These are phyloP conservation scores for Clathrospora elynae DNA, from an alignment of 2,329 filamentous ascomycete species.

Conservation along the genomic window DNA sequence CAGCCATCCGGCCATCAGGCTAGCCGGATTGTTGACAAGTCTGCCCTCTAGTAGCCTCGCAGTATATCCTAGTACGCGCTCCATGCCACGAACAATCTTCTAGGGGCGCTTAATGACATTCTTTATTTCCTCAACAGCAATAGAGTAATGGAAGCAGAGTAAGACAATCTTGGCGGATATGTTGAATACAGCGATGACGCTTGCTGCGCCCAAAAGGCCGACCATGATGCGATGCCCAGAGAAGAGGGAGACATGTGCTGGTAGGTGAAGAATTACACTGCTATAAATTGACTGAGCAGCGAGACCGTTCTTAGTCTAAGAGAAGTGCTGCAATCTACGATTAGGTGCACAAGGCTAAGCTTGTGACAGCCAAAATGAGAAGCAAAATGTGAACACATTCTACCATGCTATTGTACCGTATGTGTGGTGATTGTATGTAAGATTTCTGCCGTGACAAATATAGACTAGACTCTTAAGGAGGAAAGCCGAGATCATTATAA, in stretches of 20 bases:
- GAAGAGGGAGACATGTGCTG: neutral
- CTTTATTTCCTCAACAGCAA: conserved; percentile 28
- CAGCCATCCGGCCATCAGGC: conserved; percentile 1
- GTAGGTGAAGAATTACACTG: conserved; percentile 3
- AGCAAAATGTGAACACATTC: no score
- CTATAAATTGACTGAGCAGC: conserved; percentile 11
- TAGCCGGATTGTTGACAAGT: conserved; percentile 6
- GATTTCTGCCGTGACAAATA: no score
- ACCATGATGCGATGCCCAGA: conserved; percentile 32
- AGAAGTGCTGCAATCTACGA: conserved; percentile 11
- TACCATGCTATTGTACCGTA: no score
- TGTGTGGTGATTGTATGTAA: no score
- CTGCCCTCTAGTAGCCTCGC: conserved; percentile 31
- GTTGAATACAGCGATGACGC: conserved; percentile 48
- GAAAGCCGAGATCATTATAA: no score
- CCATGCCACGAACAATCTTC: conserved; percentile 32
- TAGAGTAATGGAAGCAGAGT: conserved; percentile 47
- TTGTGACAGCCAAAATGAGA: no score
- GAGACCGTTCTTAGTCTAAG: conserved; percentile 9
- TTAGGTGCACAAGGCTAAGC: conserved; percentile 5
- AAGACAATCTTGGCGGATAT: conserved; percentile 46
- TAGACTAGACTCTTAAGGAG: no score
- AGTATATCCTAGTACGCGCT: conserved; percentile 30
- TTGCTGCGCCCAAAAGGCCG: conserved; percentile 43
- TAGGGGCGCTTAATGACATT: conserved; percentile 44